Percentiles rank a stretch among this genome's conserved stretches.
These are phyloP conservation scores for Helminthosporium solani DNA, from an alignment of 2,329 filamentous ascomycete species.

Conservation along the genomic window DNA sequence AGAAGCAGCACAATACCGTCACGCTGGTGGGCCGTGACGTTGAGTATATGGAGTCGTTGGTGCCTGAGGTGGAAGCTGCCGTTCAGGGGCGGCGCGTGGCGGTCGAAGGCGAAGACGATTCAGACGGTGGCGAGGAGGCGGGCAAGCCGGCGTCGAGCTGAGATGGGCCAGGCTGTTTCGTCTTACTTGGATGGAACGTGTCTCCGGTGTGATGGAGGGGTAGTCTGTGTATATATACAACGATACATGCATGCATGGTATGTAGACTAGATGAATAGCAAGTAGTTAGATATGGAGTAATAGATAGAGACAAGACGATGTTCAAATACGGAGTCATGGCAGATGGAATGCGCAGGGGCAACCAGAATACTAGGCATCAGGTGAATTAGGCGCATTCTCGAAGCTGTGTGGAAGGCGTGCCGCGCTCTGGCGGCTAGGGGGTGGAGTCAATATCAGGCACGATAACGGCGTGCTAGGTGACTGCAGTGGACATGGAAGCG, in stretches of 20 bases:
- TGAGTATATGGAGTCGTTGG: conserved; percentile 74
- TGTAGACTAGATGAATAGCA: too few species aligned
- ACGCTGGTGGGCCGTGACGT: conserved; percentile 79
- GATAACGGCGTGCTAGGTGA: conserved; percentile 11
- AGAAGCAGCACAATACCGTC: conserved; percentile 82
- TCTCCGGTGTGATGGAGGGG: conserved; percentile 11
- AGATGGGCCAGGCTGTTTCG: conserved; percentile 7
- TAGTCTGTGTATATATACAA: too few species aligned
- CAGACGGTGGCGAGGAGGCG: conserved; percentile 40
- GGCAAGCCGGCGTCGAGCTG: conserved; percentile 31
- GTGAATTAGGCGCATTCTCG: conserved; percentile 27
- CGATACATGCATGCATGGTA: too few species aligned
- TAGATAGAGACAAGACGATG: conserved; percentile 16
- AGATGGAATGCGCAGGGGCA: conserved; percentile 11
- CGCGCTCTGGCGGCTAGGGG: neutral
- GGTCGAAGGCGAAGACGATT: conserved; percentile 64
- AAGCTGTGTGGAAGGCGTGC: conserved; percentile 27
- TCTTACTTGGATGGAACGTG: conserved; percentile 2
- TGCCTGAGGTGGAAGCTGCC: conserved; percentile 73
- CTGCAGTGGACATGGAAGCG: too few species aligned
- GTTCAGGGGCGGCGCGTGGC: conserved; percentile 71
- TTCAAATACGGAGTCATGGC: too few species aligned
- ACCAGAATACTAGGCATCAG: conserved; percentile 18
- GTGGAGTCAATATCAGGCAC: conserved; percentile 10
- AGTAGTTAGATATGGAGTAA: neutral